Conservation (phyloP, 305 asterid species). For the Petunia hybrid region DNA sequence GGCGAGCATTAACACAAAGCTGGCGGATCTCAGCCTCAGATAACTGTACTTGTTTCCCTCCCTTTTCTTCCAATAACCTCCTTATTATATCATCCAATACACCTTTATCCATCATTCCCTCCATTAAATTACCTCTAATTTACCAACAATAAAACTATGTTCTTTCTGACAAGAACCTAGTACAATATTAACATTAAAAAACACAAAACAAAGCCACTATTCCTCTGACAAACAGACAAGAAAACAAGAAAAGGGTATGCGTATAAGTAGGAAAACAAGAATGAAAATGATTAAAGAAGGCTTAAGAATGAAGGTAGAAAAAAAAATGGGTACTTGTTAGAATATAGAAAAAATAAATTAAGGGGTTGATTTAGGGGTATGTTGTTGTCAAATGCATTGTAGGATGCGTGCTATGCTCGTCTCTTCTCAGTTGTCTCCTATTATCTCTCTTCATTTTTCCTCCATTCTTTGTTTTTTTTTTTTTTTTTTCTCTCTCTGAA, state of each 20-base stretch:
- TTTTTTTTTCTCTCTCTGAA: not conserved
- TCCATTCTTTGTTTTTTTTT: not conserved
- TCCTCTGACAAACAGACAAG: not conserved
- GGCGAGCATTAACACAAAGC: constrained; percentile 86
- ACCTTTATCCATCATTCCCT: constrained; percentile 78
- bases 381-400: constrained; percentile 27
- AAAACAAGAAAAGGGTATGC: constrained; percentile 24
- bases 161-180: not conserved
- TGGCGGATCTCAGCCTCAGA: constrained; percentile 92
- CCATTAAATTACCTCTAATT: constrained; percentile 45
- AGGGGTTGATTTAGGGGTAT: constrained; percentile 4
- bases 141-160: not conserved
- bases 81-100: constrained; percentile 80
- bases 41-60: constrained; percentile 84
- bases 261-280: constrained; percentile 20
- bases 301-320: constrained; percentile 41
- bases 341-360: too few species aligned
- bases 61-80: constrained; percentile 75
- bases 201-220: not conserved
- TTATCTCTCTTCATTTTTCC: constrained; percentile 20
- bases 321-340: constrained; percentile 26
- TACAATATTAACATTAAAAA: not conserved
- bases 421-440: constrained; percentile 28
- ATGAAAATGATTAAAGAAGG: constrained; percentile 26
- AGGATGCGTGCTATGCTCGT: constrained; percentile 59